Base-by-base conservation (phyloP, 768 basidiomycete genomes). In the Russula sp. region DNA sequence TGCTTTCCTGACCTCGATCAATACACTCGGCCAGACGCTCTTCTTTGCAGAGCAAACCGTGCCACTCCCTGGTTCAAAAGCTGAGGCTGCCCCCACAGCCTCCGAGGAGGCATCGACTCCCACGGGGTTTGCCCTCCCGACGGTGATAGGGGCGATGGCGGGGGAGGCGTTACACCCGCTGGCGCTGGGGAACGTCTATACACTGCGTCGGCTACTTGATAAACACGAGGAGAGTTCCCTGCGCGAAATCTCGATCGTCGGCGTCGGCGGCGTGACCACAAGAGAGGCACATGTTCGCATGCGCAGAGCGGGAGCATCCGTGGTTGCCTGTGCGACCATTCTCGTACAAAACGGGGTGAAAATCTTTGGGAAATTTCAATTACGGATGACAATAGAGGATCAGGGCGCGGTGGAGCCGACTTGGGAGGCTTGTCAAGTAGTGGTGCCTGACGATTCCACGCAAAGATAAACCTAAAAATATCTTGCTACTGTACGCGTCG, bases 181-280 rank as follows among this genome's bases (percentile, higher is more conserved):
- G 13, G 81, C 93, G 24, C 78, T 95, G 32, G 92, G 92, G 65
- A 94, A 88, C 71, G 91, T 90, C 34, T 79, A 79, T 69, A 78
- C 82, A 20, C 87, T 93, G 71, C 72, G 80, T 16, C 75, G 74
- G 46, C 72, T 91, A 50, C 75, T 92, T 56, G 72, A 73, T 20
- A 72, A 75, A 40, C 72, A 73, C 53, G 77, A 77, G 30, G 78
- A 79, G 63, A 67, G 73, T 3, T 78, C 77, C 0, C 69, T 91
- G 44, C 73, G 72, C 32, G 69, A 76, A 2, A 81, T 92, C 60
- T 76, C 77, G 56, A 77, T 94, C 60, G 82, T 94, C 52, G 93
- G 92, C 2, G 87, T 88, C n/a, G 92, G 93, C 1, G 92, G 92
- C 6, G 90, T 92, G 20, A 86, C 82, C 2, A 81, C 82, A 24